Evolutionary conservation across 225 moss, liverwort and hornwort species (phyloP), one percentile per base, ranked within the genome.

Genomic region (Asterella californica): DNA sequence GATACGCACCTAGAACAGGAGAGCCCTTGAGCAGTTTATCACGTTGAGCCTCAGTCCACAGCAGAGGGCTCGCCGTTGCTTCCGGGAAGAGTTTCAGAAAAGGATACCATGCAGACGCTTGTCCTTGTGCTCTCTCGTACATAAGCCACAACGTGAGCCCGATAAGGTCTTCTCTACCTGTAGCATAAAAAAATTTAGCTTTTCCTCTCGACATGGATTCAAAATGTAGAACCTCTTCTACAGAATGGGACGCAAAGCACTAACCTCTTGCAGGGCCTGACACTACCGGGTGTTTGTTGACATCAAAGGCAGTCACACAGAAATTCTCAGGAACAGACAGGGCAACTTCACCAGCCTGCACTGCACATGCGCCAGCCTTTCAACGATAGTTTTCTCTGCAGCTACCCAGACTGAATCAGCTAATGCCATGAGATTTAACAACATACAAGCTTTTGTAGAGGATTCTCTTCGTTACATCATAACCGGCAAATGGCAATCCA

Each of bases 91-190:
- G 89, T 81, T 84, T 89, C 33, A 99, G 84, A 77, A 89, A 95
- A 36, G 92, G 89, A 46, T 90, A 78, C 99, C 99, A 99, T 18
- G 79, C 63, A 18, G 99, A 99, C 22, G 83, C 85, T 50, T 80
- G 83, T 70, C 91, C 92, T 90, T 89, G 95, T 42, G 91, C 87
- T 78, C 87, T 88, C 80, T 99, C 99, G 72, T 93, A 95, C 92
- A 99, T 99, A 48, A 93, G 90, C 99, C 99, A 99, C 60, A 99
- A 88, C 18, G 92, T 93, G 38, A 99, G 92, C 30, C 95, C 99
- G 76, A 99, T 91, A 70, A 99, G 88, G 75, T 99, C 99, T 34
- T 91, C 99, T 82, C 99, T 90, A 69, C 93, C 97, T 93, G 89
- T 66, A 72, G 61, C 53, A 83, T 18, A 27, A 70, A 45, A 46